Conservation (phyloP, 441 rosid species). For the Mallotus repandus region DNA sequence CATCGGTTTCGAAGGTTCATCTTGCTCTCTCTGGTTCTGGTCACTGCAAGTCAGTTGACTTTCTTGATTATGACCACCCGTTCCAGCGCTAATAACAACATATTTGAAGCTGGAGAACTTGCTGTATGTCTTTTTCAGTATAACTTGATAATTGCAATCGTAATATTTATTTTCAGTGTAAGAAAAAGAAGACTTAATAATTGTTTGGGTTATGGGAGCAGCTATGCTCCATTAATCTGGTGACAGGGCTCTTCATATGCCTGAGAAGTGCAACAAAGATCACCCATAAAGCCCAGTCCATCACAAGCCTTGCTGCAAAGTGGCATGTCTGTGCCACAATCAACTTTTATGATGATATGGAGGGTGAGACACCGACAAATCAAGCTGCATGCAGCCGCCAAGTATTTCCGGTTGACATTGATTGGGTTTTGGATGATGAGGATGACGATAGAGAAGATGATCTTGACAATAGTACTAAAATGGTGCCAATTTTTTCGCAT, state of each 20-base stretch:
- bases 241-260: constrained; percentile 82
- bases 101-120: constrained; percentile 84
- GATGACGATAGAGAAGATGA: constrained; percentile 73
- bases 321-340: constrained; percentile 92
- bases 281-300: constrained; percentile 82
- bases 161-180: background rate
- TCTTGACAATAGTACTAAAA: constrained; percentile 46
- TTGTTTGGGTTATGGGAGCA: constrained; percentile 26
- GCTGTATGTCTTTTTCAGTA: constrained; percentile 33
- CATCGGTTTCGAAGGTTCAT: constrained; percentile 75
- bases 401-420: constrained; percentile 32
- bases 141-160: background rate
- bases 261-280: constrained; percentile 76
- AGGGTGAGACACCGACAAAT: constrained; percentile 59
- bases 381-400: constrained; percentile 32
- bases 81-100: constrained; percentile 50
- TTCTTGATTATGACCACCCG: constrained; percentile 61
- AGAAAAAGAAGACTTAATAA: background rate
- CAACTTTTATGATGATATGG: constrained; percentile 59
- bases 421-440: constrained; percentile 63
- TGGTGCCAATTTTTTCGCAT: constrained; percentile 57
- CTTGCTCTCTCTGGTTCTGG: constrained; percentile 54
- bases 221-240: constrained; percentile 81
- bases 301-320: constrained; percentile 80
- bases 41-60: constrained; percentile 73